These are phyloP conservation scores for Croton laevigatus DNA, from an alignment of 441 rosid species.

Conservation along the genomic window DNA sequence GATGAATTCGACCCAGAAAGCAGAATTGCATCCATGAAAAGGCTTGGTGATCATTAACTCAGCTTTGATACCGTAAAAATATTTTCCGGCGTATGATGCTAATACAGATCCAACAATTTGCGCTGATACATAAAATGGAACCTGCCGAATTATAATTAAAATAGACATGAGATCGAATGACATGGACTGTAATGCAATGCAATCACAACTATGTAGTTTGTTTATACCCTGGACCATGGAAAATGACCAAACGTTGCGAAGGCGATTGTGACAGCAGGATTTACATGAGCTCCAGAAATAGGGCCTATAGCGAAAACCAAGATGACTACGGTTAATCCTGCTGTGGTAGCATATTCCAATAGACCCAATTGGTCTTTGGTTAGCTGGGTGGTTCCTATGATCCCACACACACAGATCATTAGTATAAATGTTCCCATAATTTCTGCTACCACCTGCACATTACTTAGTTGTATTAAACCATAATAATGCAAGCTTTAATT, in stretches of 20 bases:
- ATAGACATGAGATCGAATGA: no score
- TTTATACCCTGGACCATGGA: slow-evolving; percentile 62
- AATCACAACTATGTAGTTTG: background rate
- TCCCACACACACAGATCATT: slow-evolving; percentile 68
- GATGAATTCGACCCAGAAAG: slow-evolving; percentile 73
- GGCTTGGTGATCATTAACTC: slow-evolving; percentile 58
- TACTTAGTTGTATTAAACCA: background rate
- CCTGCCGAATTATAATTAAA: slow-evolving; percentile 34
- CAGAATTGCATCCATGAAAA: slow-evolving; percentile 42
- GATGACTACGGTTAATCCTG: slow-evolving; percentile 59
- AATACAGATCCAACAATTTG: slow-evolving; percentile 55
- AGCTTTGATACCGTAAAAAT: slow-evolving; percentile 47
- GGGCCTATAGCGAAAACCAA: slow-evolving; percentile 63
- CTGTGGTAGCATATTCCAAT: slow-evolving; percentile 63
- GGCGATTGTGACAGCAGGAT: slow-evolving; percentile 77
- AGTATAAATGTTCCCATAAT: slow-evolving; percentile 65
- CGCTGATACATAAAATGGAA: slow-evolving; percentile 65
- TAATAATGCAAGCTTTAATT: background rate
- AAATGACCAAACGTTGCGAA: slow-evolving; percentile 67
- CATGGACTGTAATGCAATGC: no score
- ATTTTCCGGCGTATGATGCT: slow-evolving; percentile 54
- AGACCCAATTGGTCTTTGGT: slow-evolving; percentile 56
- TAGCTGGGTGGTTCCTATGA: slow-evolving; percentile 51
- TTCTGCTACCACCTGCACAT: slow-evolving; percentile 43
- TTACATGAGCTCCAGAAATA: slow-evolving; percentile 83